These are phyloP conservation scores for Neurospora sp. DNA, from an alignment of 495 filamentous ascomycete species.

Conservation along the genomic window DNA sequence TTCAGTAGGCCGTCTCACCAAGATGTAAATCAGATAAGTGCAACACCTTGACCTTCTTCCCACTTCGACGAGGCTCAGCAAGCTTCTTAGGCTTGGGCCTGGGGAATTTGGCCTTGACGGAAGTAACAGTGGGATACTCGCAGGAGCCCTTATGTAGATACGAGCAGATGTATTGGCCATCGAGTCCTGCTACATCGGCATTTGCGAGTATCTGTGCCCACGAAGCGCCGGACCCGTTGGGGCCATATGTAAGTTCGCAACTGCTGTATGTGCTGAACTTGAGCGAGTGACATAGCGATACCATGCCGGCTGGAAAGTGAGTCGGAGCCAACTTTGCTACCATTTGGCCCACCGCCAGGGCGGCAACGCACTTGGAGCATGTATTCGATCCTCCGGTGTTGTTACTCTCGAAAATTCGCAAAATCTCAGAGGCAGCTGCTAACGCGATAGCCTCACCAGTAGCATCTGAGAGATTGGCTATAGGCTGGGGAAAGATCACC, in stretches of 20 bases:
- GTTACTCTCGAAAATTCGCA: slow-evolving; percentile 32
- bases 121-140: slow-evolving; percentile 29
- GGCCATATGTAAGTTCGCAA: slow-evolving; percentile 37
- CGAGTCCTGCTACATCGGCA: slow-evolving; percentile 44
- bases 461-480: slow-evolving; percentile 29
- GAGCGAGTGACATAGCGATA: slow-evolving; percentile 38
- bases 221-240: slow-evolving; percentile 39
- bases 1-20: slow-evolving; percentile 1
- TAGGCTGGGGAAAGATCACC: slow-evolving; percentile 35
- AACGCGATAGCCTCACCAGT: slow-evolving; percentile 33
- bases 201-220: slow-evolving; percentile 49
- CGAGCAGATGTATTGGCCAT: slow-evolving; percentile 51
- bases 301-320: slow-evolving; percentile 39
- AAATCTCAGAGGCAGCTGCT: slow-evolving; percentile 30
- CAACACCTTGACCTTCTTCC: slow-evolving; percentile 46
- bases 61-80: slow-evolving; percentile 33
- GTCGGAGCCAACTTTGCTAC: slow-evolving; percentile 38
- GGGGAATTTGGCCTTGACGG: slow-evolving; percentile 41
- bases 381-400: slow-evolving; percentile 21
- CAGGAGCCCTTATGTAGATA: slow-evolving; percentile 39
- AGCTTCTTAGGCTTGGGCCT: slow-evolving; percentile 44
- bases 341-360: slow-evolving; percentile 39
- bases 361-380: slow-evolving; percentile 45
- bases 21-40: slow-evolving; percentile 53
- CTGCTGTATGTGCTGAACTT: slow-evolving; percentile 30